phyloP scores from a whole-genome alignment of 148 eudicot genomes.

The Camellia sinensis region DNA sequence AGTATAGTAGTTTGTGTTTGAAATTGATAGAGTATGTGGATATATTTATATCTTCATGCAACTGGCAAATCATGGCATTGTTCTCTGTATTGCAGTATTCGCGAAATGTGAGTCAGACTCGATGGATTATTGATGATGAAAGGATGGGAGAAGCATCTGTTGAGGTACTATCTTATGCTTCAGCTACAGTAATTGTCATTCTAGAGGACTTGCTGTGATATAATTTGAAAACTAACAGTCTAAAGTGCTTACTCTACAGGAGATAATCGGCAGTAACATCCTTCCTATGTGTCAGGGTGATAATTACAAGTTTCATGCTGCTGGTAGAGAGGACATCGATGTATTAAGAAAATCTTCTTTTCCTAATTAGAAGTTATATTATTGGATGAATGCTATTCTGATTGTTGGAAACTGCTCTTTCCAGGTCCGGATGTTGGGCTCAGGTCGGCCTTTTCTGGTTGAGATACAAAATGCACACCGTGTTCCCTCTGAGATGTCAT shows the following conservation, averaged over 20 bases:
- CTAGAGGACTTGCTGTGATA: background rate
- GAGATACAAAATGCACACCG: slow-evolving; percentile 88
- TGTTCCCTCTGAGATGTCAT: slow-evolving; percentile 53
- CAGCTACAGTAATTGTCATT: slow-evolving; percentile 8
- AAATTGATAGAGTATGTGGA: background rate
- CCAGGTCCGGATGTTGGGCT: slow-evolving; percentile 97
- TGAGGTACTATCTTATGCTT: slow-evolving; percentile 50
- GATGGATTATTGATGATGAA: slow-evolving; percentile 97
- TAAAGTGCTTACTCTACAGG: slow-evolving; percentile 46
- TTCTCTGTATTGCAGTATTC: slow-evolving; percentile 59
- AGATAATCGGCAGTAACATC: slow-evolving; percentile 63
- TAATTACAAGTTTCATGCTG: slow-evolving; percentile 94
- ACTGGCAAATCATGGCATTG: slow-evolving; percentile 10
- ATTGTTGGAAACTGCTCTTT: slow-evolving; percentile 15
- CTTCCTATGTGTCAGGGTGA: slow-evolving; percentile 80
- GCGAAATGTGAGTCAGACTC: slow-evolving; percentile 89
- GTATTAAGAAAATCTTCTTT: slow-evolving; percentile 42
- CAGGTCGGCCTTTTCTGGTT: slow-evolving; percentile 89
- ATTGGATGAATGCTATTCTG: slow-evolving; percentile 15
- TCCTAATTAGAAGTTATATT: slow-evolving; percentile 3
- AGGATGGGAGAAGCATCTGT: slow-evolving; percentile 98
- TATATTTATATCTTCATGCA: background rate
- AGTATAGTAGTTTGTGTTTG: too few relatives aligned
- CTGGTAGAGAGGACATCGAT: slow-evolving; percentile 99
- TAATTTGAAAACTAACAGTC: slow-evolving; percentile 9